These are phyloP conservation scores for Diaporthe destruens DNA, from an alignment of 2,329 filamentous ascomycete genomes.

Conservation along the genomic window DNA sequence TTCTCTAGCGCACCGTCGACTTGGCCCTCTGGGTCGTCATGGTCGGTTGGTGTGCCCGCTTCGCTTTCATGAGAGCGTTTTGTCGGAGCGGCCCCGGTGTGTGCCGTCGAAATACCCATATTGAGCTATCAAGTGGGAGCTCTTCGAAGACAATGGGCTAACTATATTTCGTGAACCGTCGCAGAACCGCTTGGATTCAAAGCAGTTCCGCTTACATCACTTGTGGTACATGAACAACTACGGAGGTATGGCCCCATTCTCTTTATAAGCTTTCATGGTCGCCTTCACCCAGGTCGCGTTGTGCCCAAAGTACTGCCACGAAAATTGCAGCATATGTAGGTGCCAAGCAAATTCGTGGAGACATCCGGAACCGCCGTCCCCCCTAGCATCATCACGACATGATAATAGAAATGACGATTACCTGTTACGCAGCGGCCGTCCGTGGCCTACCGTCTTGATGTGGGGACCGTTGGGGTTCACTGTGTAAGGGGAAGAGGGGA, in stretches of 20 bases:
- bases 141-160: too few relatives aligned
- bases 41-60: background rate
- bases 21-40: background rate
- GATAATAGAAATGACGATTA: constrained; percentile 11
- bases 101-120: background rate
- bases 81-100: background rate
- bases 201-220: background rate
- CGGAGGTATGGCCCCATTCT: too few relatives aligned
- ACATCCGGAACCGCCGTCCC: background rate
- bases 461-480: background rate
- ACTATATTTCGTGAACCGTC: too few relatives aligned
- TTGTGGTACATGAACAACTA: background rate
- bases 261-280: too few relatives aligned
- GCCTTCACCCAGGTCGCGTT: too few relatives aligned
- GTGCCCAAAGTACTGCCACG: background rate
- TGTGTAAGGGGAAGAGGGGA: background rate
- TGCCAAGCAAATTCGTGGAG: background rate
- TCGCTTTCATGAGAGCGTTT: background rate
- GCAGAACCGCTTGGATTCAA: too few relatives aligned
- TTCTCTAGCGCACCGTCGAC: background rate
- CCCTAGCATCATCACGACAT: background rate
- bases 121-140: background rate
- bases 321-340: too few relatives aligned
- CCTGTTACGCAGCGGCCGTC: background rate
- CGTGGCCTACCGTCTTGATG: background rate